phyloP scores from a whole-genome alignment of 768 basidiomycete species.

The Fomitopsis serialis region DNA sequence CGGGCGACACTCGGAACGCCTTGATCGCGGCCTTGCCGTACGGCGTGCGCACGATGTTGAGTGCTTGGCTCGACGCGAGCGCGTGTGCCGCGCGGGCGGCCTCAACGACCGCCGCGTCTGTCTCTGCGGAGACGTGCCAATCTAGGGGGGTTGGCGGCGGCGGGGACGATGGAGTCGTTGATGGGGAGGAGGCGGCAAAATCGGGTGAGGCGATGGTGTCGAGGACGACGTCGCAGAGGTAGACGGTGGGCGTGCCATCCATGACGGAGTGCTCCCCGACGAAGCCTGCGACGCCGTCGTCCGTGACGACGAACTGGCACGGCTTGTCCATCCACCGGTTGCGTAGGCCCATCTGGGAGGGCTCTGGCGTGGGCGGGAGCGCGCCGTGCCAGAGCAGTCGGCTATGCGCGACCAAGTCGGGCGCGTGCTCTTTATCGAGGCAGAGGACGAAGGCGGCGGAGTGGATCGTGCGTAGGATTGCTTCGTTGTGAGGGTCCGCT shows the following conservation, averaged over 20 bases:
- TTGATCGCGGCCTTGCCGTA: constrained; percentile 91
- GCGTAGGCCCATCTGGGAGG: constrained; percentile 41
- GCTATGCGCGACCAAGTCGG: constrained; percentile 50
- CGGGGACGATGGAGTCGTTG: constrained; percentile 15
- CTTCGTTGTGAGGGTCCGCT: constrained; percentile 53
- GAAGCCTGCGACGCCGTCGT: constrained; percentile 75
- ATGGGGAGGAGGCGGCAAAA: constrained; percentile 62
- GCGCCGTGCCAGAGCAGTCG: constrained; percentile 82
- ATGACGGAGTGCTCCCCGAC: constrained; percentile 93
- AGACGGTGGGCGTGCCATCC: constrained; percentile 82
- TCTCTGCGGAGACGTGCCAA: constrained; percentile 47
- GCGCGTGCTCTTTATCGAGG: constrained; percentile 61
- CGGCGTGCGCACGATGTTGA: constrained; percentile 56
- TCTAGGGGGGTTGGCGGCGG: constrained; percentile 30
- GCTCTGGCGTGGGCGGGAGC: constrained; percentile 17
- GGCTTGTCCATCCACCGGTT: constrained; percentile 93
- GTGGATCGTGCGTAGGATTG: constrained; percentile 68
- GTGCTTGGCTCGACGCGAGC: constrained; percentile 57
- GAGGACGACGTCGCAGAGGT: constrained; percentile 68
- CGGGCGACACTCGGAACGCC: constrained; percentile 82
- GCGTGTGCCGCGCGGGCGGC: constrained; percentile 52
- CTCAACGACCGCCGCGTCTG: constrained; percentile 42
- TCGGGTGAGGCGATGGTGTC: constrained; percentile 47
- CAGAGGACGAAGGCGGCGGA: constrained; percentile 83
- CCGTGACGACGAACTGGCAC: constrained; percentile 78